Evolutionary conservation across 1,284 basidiomycete species (phyloP), one percentile per base, ranked within the genome.

Genomic region (Leccinum fuscescens): DNA sequence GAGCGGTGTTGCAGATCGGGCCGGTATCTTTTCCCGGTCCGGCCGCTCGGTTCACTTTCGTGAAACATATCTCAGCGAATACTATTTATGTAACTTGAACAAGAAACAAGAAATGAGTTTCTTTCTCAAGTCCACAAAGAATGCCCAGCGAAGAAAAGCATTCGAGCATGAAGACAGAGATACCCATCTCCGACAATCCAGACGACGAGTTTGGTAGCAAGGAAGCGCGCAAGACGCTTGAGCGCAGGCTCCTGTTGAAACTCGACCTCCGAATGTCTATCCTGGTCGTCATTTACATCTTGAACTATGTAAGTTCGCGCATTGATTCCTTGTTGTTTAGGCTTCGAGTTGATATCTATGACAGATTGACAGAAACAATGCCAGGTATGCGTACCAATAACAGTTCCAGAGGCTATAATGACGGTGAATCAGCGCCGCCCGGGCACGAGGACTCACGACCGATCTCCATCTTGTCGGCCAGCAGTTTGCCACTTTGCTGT

Each of bases 361-460:
- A 4, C 29, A 89, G 83, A 82, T 89, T 50, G 87, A 89, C 69
- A 77, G 86, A 64, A 89, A 88, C 66, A 89, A 88, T 76, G 85
- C 82, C 39, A 77, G 79, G 86, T 86, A 68, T 61, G 79, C 69
- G 11, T 27, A 46, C 17, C 55, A 7, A 46, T 20, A 4, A 51
- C 17, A 33, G 2, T 17, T 14, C 22, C 27, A 51, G 27, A 35
- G 9, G 27, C 6, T 29, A 4, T 12, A 33, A 15, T 11, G 9
- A 20, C n/a, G 55, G 49, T 57, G 42, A n/a, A 60, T 50, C 20
- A 73, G 71, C 52, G 65, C 62, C 11, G 71, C 68, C 6, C 65
- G 72, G 27, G 57, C 57, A 24, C 59, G 67, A 55, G 69, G 68
- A n/a, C 49, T 73, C n/a, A 52, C 62, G 12, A 35, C 59, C 1